Evolutionary conservation across 768 basidiomycete species (phyloP).

Genomic region (Cystofilobasidium macerans): DNA sequence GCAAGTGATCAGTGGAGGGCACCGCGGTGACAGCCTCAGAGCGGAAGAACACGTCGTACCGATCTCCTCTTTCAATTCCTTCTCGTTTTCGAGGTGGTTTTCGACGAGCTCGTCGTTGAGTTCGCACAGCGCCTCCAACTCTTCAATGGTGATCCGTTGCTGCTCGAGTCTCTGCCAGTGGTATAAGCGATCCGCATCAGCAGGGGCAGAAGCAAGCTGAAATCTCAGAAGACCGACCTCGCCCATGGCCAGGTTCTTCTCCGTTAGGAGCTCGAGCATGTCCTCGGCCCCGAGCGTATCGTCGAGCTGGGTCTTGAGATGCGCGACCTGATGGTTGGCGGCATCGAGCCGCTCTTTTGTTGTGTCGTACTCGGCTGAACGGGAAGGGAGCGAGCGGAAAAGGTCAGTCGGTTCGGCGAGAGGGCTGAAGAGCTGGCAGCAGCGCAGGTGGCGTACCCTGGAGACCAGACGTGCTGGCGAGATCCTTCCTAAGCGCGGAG

Average conservation of each 20-base stretch:
- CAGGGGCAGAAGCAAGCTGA: too few relatives aligned
- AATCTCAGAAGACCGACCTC: constrained; percentile 49
- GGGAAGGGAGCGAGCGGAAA: constrained; percentile 28
- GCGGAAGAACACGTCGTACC: too few relatives aligned
- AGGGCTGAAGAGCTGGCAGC: not conserved
- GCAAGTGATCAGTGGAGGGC: not conserved
- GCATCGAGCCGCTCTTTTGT: constrained; percentile 68
- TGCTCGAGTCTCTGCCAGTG: constrained; percentile 98
- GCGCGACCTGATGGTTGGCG: constrained; percentile 83
- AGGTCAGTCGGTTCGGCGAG: not conserved
- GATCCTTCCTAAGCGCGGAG: constrained; percentile 78
- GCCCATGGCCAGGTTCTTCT: constrained; percentile 79
- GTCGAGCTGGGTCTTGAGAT: constrained; percentile 85
- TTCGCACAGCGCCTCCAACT: constrained; percentile 89
- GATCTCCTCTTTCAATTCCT: constrained; percentile 75
- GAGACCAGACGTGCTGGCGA: constrained; percentile 63
- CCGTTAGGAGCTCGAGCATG: constrained; percentile 87
- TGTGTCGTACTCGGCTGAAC: constrained; percentile 63
- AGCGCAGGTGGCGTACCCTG: constrained; percentile 47
- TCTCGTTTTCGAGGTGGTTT: constrained; percentile 87
- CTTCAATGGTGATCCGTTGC: constrained; percentile 90
- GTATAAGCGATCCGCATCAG: too few relatives aligned
- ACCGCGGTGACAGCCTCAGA: not conserved
- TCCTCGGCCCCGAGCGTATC: constrained; percentile 93
- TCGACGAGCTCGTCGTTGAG: constrained; percentile 96